phyloP scores from a whole-genome alignment of 2,329 filamentous ascomycete species.

The Hymenoscyphus fructigenus region DNA sequence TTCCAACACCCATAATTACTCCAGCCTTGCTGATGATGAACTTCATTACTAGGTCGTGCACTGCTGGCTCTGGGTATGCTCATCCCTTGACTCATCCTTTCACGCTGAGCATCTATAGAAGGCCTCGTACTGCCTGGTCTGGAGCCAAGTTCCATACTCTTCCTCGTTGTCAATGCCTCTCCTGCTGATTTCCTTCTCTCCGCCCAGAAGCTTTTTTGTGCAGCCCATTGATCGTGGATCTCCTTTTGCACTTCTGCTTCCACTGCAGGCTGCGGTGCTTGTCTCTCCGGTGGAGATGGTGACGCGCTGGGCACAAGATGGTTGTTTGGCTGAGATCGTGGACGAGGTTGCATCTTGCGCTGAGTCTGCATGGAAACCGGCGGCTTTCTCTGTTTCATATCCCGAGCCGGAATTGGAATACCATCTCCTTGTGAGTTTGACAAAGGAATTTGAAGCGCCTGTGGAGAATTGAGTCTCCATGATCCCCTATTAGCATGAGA shows the following conservation, averaged over 20 bases:
- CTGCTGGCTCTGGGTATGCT: constrained; percentile 3
- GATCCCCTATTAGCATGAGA: constrained; percentile 13
- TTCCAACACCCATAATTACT: background rate
- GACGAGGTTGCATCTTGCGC: constrained; percentile 1
- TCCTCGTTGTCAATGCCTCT: constrained; percentile 14
- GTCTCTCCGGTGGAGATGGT: background rate
- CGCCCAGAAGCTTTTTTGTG: constrained; percentile 18
- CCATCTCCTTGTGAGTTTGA: background rate
- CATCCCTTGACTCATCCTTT: background rate
- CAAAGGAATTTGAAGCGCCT: background rate
- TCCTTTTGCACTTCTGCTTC: background rate
- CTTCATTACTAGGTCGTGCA: background rate
- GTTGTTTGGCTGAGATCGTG: background rate
- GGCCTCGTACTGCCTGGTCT: constrained; percentile 5
- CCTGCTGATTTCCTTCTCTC: constrained; percentile 19
- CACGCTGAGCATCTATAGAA: background rate
- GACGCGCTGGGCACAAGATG: constrained; percentile 1
- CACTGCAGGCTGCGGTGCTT: background rate
- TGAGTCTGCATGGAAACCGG: constrained; percentile 25
- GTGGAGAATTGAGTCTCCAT: background rate
- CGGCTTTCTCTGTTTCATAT: constrained; percentile 13
- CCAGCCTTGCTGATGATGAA: constrained; percentile 4
- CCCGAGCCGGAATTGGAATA: background rate
- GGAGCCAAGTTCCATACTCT: constrained; percentile 17
- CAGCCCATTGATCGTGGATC: constrained; percentile 17